Evolutionary conservation across 345 rosid species (phyloP).

Genomic region (Streptanthus diversifolius): DNA sequence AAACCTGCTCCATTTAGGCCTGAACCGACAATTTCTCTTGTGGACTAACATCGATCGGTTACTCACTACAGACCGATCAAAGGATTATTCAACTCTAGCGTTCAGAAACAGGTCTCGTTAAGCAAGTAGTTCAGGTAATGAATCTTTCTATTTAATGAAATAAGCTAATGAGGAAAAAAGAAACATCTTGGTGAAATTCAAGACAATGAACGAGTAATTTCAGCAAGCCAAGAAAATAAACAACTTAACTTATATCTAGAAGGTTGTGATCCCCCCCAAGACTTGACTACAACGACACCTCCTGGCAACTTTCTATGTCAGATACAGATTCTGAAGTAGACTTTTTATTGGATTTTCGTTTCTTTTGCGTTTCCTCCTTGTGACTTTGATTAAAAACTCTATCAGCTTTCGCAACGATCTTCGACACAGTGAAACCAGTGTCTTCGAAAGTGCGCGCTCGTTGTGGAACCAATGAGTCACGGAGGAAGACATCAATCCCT

Average conservation of each 20-base stretch:
- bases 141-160: not conserved
- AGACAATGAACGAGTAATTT: not conserved
- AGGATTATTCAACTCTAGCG: not conserved
- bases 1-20: not conserved
- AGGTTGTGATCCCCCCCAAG: not conserved
- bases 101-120: not conserved
- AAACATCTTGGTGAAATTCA: not conserved
- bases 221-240: not conserved
- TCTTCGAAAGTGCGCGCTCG: constrained; percentile 70
- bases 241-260: not conserved
- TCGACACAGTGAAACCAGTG: constrained; percentile 82
- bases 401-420: constrained; percentile 84
- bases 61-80: not conserved
- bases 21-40: too few relatives aligned
- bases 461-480: constrained; percentile 66
- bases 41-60: not conserved
- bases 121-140: not conserved
- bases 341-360: constrained; percentile 39
- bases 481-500: constrained; percentile 63
- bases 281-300: not conserved
- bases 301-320: not conserved
- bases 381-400: constrained; percentile 47
- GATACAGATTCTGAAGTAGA: constrained; percentile 17
- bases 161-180: not conserved
- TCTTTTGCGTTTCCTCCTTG: constrained; percentile 40